Base-by-base conservation (phyloP, 495 filamentous ascomycete genomes). In the Lindgomyces ingoldianus region DNA sequence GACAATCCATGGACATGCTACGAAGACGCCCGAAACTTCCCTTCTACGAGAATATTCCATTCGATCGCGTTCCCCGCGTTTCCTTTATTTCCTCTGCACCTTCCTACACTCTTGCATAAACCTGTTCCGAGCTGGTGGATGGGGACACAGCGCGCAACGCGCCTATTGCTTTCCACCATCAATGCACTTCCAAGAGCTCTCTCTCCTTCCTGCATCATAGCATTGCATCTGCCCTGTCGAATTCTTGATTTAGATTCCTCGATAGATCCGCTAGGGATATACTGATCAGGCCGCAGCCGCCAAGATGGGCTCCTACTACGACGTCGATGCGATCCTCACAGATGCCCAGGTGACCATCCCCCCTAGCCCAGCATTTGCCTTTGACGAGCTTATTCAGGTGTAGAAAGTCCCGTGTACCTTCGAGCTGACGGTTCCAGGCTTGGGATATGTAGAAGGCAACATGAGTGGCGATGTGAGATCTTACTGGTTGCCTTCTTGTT, bases 391-490 rank as follows among this genome's bases (percentile, higher is more conserved):
- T 8, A 70, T 41, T 29, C 14, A 46, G 22, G 45, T 16, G 1
- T 73, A 98, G 90, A 97, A 96, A 90, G 83, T 97, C 19, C 94
- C 94, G 47, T 95, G 91, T 73, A 96, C 87, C 57, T 96, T 98
- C 74, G 88, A 95, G 65, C 85, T 96, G 65, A 88, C 91, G 44
- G 85, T 96, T 42, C 88, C 91, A 14, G 86, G 89, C 39, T 83
- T 98, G 44, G 93, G 94, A 57, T 89, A 93, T 72, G 80, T 98
- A 52, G 92, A 96, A 60, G 85, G 84, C 71, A 94, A 91, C 72
- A 81, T 84, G 33, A 84, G 84, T 45, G 83, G 82, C 62, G 83
- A 87, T 72, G 86, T 87, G 53, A 60, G 68, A 62, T 50, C 70
- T 72, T 9, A 79, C 78, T 24, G 8, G 21, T 21, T 27, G 26